Percentiles rank a stretch among this genome's conserved stretches.
These are phyloP conservation scores for Nicotiana rustica DNA, from an alignment of 305 asterid species.

Conservation along the genomic window DNA sequence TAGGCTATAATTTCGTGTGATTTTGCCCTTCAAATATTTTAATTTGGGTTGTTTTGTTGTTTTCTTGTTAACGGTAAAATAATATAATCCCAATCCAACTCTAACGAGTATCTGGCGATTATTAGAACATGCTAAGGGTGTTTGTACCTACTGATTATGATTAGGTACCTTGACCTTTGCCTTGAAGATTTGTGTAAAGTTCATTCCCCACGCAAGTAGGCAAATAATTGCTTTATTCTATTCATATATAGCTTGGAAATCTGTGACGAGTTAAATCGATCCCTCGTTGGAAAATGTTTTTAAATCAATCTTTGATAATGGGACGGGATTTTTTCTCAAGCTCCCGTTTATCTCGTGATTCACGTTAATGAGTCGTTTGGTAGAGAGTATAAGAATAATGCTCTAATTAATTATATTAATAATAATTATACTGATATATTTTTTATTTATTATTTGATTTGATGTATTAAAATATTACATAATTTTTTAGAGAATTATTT, in stretches of 20 bases:
- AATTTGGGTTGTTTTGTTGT: neutral
- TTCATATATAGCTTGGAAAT: too few species aligned
- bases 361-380: too few species aligned
- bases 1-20: slow-evolving; percentile 39
- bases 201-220: slow-evolving; percentile 26
- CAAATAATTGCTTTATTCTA: slow-evolving; percentile 27
- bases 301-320: too few species aligned
- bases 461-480: too few species aligned
- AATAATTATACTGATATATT: too few species aligned
- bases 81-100: neutral
- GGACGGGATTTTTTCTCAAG: too few species aligned
- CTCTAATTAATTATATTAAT: too few species aligned
- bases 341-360: too few species aligned
- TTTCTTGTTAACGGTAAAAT: neutral
- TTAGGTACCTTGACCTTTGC: slow-evolving; percentile 9
- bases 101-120: neutral
- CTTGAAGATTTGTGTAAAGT: neutral
- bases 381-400: too few species aligned
- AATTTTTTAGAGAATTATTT: too few species aligned
- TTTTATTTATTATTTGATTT: too few species aligned
- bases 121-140: neutral
- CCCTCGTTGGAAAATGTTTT: neutral
- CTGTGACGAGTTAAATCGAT: neutral
- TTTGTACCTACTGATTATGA: slow-evolving; percentile 13
- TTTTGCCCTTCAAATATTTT: slow-evolving; percentile 20